These are phyloP conservation scores for Penicillium concentricum DNA, from an alignment of 2,329 filamentous ascomycete species.

Conservation along the genomic window DNA sequence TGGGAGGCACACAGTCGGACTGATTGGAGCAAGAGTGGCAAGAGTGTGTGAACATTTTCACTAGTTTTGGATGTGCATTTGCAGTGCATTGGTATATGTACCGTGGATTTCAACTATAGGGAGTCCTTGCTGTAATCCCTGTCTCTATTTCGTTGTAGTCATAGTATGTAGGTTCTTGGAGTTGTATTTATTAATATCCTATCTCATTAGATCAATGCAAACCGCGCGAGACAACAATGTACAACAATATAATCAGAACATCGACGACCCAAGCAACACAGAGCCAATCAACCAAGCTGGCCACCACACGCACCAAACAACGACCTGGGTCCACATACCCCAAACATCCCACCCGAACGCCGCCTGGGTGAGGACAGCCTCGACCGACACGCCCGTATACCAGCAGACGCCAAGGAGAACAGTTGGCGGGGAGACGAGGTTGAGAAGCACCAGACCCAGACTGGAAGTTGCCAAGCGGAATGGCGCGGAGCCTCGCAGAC, in stretches of 20 bases:
- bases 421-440: slow-evolving; percentile 60
- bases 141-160: background rate
- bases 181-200: slow-evolving; percentile 1
- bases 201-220: background rate
- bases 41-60: background rate
- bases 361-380: slow-evolving; percentile 65
- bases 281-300: slow-evolving; percentile 75
- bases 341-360: slow-evolving; percentile 87
- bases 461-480: slow-evolving; percentile 28
- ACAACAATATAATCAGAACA: slow-evolving; percentile 25
- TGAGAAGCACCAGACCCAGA: slow-evolving; percentile 54
- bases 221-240: background rate
- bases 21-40: background rate
- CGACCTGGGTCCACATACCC: slow-evolving; percentile 83
- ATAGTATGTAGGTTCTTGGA: background rate
- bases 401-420: slow-evolving; percentile 52
- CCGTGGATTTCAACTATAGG: background rate
- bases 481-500: slow-evolving; percentile 21
- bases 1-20: background rate
- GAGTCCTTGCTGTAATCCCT: background rate
- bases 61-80: background rate
- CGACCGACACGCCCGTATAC: slow-evolving; percentile 52
- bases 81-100: background rate
- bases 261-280: slow-evolving; percentile 35
- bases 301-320: slow-evolving; percentile 96